Evolutionary conservation across 805 yeast species (phyloP).

Genomic region (Schwanniomyces pseudopolymorphus): DNA sequence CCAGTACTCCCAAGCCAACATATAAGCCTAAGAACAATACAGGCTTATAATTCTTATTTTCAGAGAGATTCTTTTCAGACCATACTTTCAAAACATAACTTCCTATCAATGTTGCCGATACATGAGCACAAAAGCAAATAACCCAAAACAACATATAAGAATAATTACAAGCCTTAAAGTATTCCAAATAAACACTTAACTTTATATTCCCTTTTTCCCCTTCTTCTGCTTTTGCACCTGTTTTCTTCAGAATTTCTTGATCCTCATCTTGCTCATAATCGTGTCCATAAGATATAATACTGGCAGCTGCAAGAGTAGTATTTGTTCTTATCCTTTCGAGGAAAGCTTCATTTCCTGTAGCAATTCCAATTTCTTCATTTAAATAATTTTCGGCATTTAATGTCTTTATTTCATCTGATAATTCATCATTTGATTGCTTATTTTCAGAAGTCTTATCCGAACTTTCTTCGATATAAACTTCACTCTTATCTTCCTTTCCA

Average conservation of each 20-base stretch:
- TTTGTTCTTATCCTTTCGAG: conserved; percentile 6
- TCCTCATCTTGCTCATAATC: conserved; percentile 29
- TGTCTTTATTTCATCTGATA: background rate
- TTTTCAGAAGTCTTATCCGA: no score
- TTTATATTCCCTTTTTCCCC: conserved; percentile 53
- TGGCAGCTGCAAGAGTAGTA: conserved; percentile 13
- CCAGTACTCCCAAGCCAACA: conserved; percentile 26
- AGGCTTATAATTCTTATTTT: conserved; percentile 23
- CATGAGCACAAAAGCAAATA: conserved; percentile 32
- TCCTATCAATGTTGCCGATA: conserved; percentile 17
- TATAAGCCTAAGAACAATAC: conserved; percentile 24
- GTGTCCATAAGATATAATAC: conserved; percentile 35
- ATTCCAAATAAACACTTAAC: conserved; percentile 50
- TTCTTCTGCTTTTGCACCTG: background rate
- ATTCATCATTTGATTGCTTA: background rate
- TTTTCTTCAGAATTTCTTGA: conserved; percentile 9
- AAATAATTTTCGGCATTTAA: background rate
- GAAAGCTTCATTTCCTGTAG: conserved; percentile 6
- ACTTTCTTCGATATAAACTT: background rate
- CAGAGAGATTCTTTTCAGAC: conserved; percentile 31
- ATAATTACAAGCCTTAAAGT: conserved; percentile 55
- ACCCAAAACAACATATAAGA: conserved; percentile 38
- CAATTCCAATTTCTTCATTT: background rate
- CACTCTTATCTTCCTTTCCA: conserved; percentile 10
- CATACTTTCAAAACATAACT: conserved; percentile 32